Evolutionary conservation across 495 filamentous ascomycete species (phyloP), one percentile per base, ranked within the genome.

Genomic region (Aspergillus steynii): DNA sequence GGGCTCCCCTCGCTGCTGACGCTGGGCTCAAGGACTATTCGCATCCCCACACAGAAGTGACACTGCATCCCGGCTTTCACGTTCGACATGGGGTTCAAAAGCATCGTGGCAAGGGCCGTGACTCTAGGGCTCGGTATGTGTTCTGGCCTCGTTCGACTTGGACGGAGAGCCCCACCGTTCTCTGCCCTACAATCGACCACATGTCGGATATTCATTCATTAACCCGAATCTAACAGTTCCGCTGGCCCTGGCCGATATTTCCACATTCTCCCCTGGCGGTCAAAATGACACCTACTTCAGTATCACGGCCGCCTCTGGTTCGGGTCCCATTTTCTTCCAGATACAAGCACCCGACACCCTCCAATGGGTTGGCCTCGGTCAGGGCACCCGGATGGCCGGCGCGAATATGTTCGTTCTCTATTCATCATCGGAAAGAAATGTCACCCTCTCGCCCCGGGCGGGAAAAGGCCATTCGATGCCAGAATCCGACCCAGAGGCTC

Each of bases 331-430:
- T 51, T 89, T 85, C 69, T 78, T 92, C 59, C 88, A 90, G 62
- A 81, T 92, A 50, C 75, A 72, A 32, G 86, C 88, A 2, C 86
- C 89, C 0, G 73, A 77, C 1, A 73, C 74, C 0, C 78, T 84
- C 63, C 71, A 81, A 68, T 92, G 89, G 89, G 82, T 88, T 26
- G 86, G 79, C 1, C 71, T 90, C 6, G 89, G 88, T 7, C 86
- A 88, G 48, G 89, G 89, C 14, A 63, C 58, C 0, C 62, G 64
- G 31, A 92, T 92, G 89, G 65, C 69, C 1, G 85, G 81, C 15
- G 74, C 89, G 15, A 86, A 85, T 62, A 89, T 93, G 34, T 91
- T 91, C 62, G 68, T 92, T 32, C 81, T 90, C 62, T 91, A 90
- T 20, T 83, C 85, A 4, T 62, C 64, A 8, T 63, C 67, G 5